phyloP scores from a whole-genome alignment of 495 filamentous ascomycete species.

The Xylaria palmicola region DNA sequence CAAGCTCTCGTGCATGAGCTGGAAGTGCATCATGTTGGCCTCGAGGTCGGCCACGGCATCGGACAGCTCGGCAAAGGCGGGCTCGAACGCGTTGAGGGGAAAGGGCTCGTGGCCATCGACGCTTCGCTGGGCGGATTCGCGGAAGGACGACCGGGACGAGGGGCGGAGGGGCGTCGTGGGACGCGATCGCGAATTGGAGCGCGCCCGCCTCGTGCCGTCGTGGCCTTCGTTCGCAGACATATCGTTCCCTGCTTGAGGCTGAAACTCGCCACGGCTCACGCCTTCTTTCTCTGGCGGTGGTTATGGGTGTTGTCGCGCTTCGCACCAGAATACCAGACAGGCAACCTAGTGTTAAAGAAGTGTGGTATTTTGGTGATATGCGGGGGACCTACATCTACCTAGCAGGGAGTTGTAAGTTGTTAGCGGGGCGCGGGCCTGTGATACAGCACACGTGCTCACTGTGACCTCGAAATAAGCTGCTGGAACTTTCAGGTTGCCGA shows the following conservation, averaged over 20 bases:
- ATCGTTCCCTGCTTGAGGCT: background rate
- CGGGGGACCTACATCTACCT: no score
- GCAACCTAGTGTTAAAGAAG: no score
- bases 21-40: conserved; percentile 95
- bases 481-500: no score
- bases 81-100: conserved; percentile 80
- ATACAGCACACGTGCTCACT: background rate
- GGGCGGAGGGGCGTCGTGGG: conserved; percentile 93
- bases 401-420: background rate
- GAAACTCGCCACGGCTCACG: background rate
- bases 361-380: conserved; percentile 1
- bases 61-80: conserved; percentile 86
- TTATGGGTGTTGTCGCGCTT: no score
- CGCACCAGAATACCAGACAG: no score
- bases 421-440: background rate
- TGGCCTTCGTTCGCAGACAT: conserved; percentile 34
- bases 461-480: background rate
- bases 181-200: conserved; percentile 64
- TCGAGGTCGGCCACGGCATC: conserved; percentile 95
- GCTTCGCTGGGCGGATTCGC: conserved; percentile 56
- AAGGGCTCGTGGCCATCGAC: conserved; percentile 61
- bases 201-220: conserved; percentile 29
- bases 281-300: background rate
- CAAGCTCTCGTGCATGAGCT: conserved; percentile 94
- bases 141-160: conserved; percentile 83